Conservation (phyloP, 805 yeast species). For the Candida pini region DNA sequence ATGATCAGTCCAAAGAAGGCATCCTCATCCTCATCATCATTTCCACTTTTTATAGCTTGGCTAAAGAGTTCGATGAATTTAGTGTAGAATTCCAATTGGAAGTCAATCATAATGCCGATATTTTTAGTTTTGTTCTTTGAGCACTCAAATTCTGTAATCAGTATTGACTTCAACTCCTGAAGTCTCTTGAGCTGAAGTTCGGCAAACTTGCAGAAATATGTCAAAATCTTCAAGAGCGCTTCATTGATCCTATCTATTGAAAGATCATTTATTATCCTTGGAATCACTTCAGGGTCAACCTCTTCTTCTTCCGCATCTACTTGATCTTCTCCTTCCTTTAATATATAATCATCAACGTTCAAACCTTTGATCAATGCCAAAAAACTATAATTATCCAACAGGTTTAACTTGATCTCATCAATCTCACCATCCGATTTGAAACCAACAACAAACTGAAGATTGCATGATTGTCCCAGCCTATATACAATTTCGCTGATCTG, state of each 20-base stretch:
- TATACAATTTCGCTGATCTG: slow-evolving; percentile 19
- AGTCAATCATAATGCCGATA: slow-evolving; percentile 10
- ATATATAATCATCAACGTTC: slow-evolving; percentile 15
- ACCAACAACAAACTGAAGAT: slow-evolving; percentile 31
- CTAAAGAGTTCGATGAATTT: slow-evolving; percentile 7
- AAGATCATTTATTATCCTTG: slow-evolving; percentile 8
- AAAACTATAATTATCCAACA: slow-evolving; percentile 29
- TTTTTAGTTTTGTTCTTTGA: slow-evolving; percentile 12
- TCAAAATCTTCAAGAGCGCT: slow-evolving; percentile 9
- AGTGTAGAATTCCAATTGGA: slow-evolving; percentile 13
- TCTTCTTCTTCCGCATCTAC: slow-evolving; percentile 37
- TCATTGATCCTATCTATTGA: slow-evolving; percentile 10
- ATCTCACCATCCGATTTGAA: slow-evolving; percentile 16
- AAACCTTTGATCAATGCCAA: slow-evolving; percentile 25
- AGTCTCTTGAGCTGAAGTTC: slow-evolving; percentile 6
- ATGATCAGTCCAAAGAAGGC: slow-evolving; percentile 13
- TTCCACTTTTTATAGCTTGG: background rate
- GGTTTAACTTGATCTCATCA: slow-evolving; percentile 20
- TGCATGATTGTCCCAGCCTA: slow-evolving; percentile 33
- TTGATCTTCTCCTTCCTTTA: slow-evolving; percentile 12
- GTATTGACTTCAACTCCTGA: slow-evolving; percentile 6
- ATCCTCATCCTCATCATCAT: background rate
- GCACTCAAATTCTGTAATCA: slow-evolving; percentile 17
- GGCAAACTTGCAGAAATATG: slow-evolving; percentile 10
- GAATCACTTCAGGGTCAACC: slow-evolving; percentile 17